phyloP scores from a whole-genome alignment of 495 filamentous ascomycete genomes.

The Penicillium roqueforti region DNA sequence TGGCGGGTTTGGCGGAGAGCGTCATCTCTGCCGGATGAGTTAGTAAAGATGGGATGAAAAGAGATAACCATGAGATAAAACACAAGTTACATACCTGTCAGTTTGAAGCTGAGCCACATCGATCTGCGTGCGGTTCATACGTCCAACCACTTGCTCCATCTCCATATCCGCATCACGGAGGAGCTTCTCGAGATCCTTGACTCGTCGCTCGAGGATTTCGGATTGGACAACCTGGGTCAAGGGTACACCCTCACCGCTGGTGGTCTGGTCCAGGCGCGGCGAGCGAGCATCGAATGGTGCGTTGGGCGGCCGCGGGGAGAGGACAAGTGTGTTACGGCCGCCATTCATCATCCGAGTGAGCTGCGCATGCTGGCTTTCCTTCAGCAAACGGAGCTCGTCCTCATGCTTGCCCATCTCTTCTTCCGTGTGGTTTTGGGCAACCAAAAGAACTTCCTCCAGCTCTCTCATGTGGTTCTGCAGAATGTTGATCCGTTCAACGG shows the following conservation, averaged over 20 bases:
- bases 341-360: slow-evolving; percentile 69
- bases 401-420: slow-evolving; percentile 78
- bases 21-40: slow-evolving; percentile 60
- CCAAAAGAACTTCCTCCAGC: slow-evolving; percentile 78
- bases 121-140: slow-evolving; percentile 92
- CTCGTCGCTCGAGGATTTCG: slow-evolving; percentile 65
- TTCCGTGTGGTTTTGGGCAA: slow-evolving; percentile 82
- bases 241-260: slow-evolving; percentile 49
- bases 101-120: slow-evolving; percentile 89
- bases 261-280: slow-evolving; percentile 57
- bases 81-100: slow-evolving; percentile 58
- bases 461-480: slow-evolving; percentile 74
- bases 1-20: slow-evolving; percentile 77
- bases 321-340: slow-evolving; percentile 32
- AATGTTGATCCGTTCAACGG: slow-evolving; percentile 72
- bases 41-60: slow-evolving; percentile 22
- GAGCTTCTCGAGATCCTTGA: slow-evolving; percentile 77
- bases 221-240: slow-evolving; percentile 64
- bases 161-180: slow-evolving; percentile 79
- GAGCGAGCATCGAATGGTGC: slow-evolving; percentile 58
- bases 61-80: background rate
- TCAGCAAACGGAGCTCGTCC: slow-evolving; percentile 70
- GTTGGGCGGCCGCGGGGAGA: slow-evolving; percentile 52
- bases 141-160: slow-evolving; percentile 89
- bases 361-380: slow-evolving; percentile 73